These are phyloP conservation scores for Sphagnurus paluster DNA, from an alignment of 1,284 basidiomycete species.

Conservation along the genomic window DNA sequence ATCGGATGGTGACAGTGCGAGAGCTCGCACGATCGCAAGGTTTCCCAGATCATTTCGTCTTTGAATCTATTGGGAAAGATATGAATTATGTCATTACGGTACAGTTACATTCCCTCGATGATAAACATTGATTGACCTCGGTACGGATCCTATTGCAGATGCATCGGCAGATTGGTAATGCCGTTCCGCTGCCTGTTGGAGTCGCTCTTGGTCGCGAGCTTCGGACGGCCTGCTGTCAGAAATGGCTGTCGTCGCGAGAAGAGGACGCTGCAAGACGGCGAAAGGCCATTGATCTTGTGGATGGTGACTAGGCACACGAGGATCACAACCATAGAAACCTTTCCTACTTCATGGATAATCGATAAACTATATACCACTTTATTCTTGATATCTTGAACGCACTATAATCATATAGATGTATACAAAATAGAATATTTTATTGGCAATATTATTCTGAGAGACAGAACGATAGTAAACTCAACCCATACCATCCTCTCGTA, in stretches of 20 bases:
- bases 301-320: not conserved
- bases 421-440: no score
- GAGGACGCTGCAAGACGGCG: no score
- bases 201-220: constrained; percentile 65
- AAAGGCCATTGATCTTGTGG: constrained; percentile 24
- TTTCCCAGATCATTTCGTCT: constrained; percentile 70
- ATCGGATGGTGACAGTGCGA: constrained; percentile 65
- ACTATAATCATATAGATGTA: no score
- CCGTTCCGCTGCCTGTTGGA: constrained; percentile 65
- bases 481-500: no score
- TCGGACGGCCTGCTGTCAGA: constrained; percentile 44
- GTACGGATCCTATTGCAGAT: constrained; percentile 56
- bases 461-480: no score
- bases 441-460: no score
- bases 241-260: constrained; percentile 43
- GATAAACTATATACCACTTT: no score
- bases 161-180: constrained; percentile 77
- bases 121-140: not conserved
- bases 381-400: no score
- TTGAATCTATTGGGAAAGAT: constrained; percentile 48
- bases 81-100: constrained; percentile 55
- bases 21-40: constrained; percentile 78
- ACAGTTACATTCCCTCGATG: not conserved
- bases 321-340: no score
- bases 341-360: no score